These are phyloP conservation scores for Coemansia sp. DNA, from an alignment of 192 early-diverging fungal species.

Conservation along the genomic window DNA sequence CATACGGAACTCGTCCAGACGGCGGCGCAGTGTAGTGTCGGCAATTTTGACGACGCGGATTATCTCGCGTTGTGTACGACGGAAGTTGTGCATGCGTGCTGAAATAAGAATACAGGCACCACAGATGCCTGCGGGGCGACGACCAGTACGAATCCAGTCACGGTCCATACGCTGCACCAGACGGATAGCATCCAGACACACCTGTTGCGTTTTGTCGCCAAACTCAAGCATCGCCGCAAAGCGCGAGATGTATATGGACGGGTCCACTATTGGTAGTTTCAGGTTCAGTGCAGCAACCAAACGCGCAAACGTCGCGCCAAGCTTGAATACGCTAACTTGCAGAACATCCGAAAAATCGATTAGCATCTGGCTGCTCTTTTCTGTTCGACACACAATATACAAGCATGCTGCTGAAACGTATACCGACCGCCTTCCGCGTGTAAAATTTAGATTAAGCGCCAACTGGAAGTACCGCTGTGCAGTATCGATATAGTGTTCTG, in stretches of 20 bases:
- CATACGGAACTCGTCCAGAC: conserved; percentile 77
- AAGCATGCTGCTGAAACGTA: conserved; percentile 86
- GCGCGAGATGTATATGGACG: conserved; percentile 86
- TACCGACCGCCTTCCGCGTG: conserved; percentile 72
- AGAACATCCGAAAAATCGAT: conserved; percentile 94
- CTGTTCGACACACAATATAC: conserved; percentile 85
- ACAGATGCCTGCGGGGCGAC: conserved; percentile 92
- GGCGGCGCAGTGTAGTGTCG: conserved; percentile 76
- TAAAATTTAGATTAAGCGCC: conserved; percentile 77
- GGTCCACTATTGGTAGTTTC: conserved; percentile 78
- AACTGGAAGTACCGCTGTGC: conserved; percentile 86
- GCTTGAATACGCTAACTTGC: conserved; percentile 79
- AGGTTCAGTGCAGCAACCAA: conserved; percentile 67
- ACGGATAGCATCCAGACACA: conserved; percentile 75
- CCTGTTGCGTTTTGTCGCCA: conserved; percentile 78
- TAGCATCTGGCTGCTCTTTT: conserved; percentile 85
- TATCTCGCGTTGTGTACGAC: conserved; percentile 79
- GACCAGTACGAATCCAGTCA: conserved; percentile 89
- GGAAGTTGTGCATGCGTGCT: conserved; percentile 87
- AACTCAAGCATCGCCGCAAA: conserved; percentile 90
- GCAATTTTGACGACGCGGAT: conserved; percentile 88
- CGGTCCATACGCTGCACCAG: conserved; percentile 88
- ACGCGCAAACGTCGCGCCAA: conserved; percentile 81
- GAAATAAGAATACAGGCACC: conserved; percentile 88
- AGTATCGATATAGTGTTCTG: conserved; percentile 71